phyloP scores from a whole-genome alignment of 805 yeast genomes.

The Teunomyces tritomae region DNA sequence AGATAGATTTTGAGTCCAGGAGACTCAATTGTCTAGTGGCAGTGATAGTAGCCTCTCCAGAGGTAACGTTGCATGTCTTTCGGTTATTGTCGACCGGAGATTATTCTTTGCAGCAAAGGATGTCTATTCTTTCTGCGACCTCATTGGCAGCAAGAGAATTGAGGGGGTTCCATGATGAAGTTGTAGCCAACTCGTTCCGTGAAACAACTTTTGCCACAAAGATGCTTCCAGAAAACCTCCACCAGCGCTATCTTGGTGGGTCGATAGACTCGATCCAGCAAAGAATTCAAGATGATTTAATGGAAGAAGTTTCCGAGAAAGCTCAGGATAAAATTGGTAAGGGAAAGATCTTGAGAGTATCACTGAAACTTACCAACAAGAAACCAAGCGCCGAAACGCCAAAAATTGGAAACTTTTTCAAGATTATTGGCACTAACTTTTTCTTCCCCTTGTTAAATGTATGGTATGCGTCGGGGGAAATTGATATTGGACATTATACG shows the following conservation, averaged over 20 bases:
- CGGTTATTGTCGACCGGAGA: slow-evolving; percentile 64
- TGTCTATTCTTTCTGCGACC: slow-evolving; percentile 63
- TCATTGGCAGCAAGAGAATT: slow-evolving; percentile 74
- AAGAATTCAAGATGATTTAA: slow-evolving; percentile 31
- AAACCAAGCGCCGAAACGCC: slow-evolving; percentile 12
- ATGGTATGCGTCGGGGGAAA: slow-evolving; percentile 48
- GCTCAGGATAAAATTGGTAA: slow-evolving; percentile 30
- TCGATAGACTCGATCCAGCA: slow-evolving; percentile 15
- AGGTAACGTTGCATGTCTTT: slow-evolving; percentile 44
- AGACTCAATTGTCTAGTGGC: slow-evolving; percentile 65
- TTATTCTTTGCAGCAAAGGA: slow-evolving; percentile 74
- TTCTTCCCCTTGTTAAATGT: slow-evolving; percentile 54
- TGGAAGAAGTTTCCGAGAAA: slow-evolving; percentile 28
- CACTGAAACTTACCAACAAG: slow-evolving; percentile 28
- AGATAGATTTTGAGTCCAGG: slow-evolving; percentile 59
- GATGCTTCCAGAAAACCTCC: slow-evolving; percentile 47
- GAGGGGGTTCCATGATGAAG: slow-evolving; percentile 55
- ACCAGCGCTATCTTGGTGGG: slow-evolving; percentile 36
- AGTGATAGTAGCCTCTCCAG: slow-evolving; percentile 50
- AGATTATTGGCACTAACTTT: slow-evolving; percentile 41
- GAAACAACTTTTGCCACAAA: slow-evolving; percentile 34
- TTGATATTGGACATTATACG: slow-evolving; percentile 52
- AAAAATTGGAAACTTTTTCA: slow-evolving; percentile 28
- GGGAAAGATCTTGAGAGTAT: slow-evolving; percentile 45
- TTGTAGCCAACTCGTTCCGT: slow-evolving; percentile 35